A percentile compares a stretch with the other conserved stretches of the same genome.
Evolutionary conservation across 768 basidiomycete genomes (phyloP).

Genomic region (Phlebiopsis flavidoalba): DNA sequence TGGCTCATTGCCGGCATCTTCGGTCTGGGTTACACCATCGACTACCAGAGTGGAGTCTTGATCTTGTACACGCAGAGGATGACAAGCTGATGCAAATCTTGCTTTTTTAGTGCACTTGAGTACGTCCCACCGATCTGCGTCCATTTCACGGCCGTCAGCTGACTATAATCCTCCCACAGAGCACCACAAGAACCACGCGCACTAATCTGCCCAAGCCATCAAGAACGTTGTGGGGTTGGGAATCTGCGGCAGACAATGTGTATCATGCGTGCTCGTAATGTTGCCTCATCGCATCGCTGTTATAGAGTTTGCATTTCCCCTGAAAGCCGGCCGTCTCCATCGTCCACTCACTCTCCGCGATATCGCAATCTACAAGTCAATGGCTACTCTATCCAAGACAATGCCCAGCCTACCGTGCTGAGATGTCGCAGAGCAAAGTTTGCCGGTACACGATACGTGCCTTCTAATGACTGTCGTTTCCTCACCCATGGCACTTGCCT

Average conservation of each 20-base stretch:
- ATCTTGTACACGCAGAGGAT: constrained; percentile 11
- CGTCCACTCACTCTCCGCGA: not conserved
- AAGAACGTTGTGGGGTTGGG: constrained; percentile 5
- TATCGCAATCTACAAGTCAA: not conserved
- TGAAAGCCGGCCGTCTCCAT: not conserved
- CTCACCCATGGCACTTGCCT: not conserved
- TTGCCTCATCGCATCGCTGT: not conserved
- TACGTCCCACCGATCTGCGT: constrained; percentile 33
- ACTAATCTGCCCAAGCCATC: constrained; percentile 36
- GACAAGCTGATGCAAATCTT: not conserved
- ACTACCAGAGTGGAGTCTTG: constrained; percentile 79
- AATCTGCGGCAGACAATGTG: constrained; percentile 9
- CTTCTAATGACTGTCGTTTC: not conserved
- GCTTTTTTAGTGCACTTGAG: constrained; percentile 72
- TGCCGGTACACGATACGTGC: not conserved
- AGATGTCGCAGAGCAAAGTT: not conserved
- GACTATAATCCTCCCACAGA: constrained; percentile 41
- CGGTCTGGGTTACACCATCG: constrained; percentile 78
- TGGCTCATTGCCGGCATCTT: constrained; percentile 63
- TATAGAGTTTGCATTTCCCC: not conserved
- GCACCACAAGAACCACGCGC: constrained; percentile 89
- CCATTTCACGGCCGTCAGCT: constrained; percentile 5
- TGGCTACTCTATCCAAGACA: not conserved
- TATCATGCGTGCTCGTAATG: constrained; percentile 7
- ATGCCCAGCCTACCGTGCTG: not conserved